A percentile compares a stretch with the other conserved stretches of the same genome.
Conservation (phyloP, 305 asterid genomes). For the Plantago coronopus region DNA sequence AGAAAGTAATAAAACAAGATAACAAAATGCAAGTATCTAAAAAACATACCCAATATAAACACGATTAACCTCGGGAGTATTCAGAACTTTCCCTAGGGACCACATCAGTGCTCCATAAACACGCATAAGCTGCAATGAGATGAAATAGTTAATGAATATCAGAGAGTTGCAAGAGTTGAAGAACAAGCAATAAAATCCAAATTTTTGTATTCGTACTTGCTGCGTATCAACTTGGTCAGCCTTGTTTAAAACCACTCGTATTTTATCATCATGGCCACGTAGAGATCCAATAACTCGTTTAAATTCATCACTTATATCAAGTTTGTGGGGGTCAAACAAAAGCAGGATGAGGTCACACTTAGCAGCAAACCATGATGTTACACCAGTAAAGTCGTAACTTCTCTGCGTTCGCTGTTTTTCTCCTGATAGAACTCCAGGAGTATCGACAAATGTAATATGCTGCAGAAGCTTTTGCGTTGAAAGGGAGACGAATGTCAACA, state of each 20-base stretch:
- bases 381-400: slow-evolving; percentile 97
- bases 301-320: slow-evolving; percentile 84
- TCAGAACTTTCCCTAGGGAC: slow-evolving; percentile 94
- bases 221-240: slow-evolving; percentile 92
- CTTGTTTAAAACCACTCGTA: slow-evolving; percentile 90
- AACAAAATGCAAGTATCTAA: slow-evolving; percentile 11
- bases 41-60: slow-evolving; percentile 84
- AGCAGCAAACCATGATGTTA: slow-evolving; percentile 93
- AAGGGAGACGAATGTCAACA: slow-evolving; percentile 20
- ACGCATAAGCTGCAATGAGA: slow-evolving; percentile 77
- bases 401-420: slow-evolving; percentile 93
- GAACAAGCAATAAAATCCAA: slow-evolving; percentile 3
- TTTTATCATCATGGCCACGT: slow-evolving; percentile 92
- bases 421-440: slow-evolving; percentile 91
- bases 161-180: too few relatives aligned
- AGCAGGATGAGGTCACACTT: slow-evolving; percentile 86
- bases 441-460: slow-evolving; percentile 87
- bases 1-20: neutral
- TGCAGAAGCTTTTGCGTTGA: slow-evolving; percentile 64
- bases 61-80: slow-evolving; percentile 89
- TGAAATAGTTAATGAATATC: slow-evolving; percentile 13
- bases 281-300: slow-evolving; percentile 84
- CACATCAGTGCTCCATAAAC: slow-evolving; percentile 98
- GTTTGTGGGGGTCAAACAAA: slow-evolving; percentile 93
- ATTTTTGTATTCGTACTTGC: slow-evolving; percentile 43